Evolutionary conservation across 306 rosid species (phyloP).

Genomic region (Citrullus mucosospermus): DNA sequence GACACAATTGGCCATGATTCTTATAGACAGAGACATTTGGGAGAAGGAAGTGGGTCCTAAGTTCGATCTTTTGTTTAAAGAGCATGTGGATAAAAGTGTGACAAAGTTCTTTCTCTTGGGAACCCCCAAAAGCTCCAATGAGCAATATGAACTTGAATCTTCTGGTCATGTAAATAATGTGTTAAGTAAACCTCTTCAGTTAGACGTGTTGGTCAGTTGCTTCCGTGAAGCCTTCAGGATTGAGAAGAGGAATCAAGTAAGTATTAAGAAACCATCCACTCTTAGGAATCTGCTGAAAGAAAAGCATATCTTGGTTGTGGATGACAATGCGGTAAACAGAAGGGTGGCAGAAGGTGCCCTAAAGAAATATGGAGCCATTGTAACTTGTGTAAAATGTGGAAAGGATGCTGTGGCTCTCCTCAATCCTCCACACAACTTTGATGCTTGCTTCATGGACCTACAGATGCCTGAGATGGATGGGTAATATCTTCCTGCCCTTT

Average conservation of each 20-base stretch:
- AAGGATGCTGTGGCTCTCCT: constrained; percentile 54
- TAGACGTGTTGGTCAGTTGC: constrained; percentile 34
- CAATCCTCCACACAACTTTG: constrained; percentile 66
- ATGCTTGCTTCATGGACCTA: constrained; percentile 99
- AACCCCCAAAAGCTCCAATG: constrained; percentile 22
- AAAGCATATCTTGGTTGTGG: constrained; percentile 76
- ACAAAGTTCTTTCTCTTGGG: constrained; percentile 61
- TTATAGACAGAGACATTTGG: constrained; percentile 74
- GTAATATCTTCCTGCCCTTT: constrained; percentile 24
- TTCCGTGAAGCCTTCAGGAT: constrained; percentile 56
- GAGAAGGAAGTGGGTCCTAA: constrained; percentile 38
- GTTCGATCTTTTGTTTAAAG: constrained; percentile 29
- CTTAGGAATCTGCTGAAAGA: constrained; percentile 44
- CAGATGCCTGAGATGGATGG: constrained; percentile 99
- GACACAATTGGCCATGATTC: constrained; percentile 16
- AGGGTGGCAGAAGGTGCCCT: constrained; percentile 87
- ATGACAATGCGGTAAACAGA: constrained; percentile 77
- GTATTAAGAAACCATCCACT: constrained; percentile 30
- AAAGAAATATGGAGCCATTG: constrained; percentile 66
- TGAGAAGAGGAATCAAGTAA: constrained; percentile 32
- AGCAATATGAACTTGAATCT: constrained; percentile 41
- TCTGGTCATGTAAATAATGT: constrained; percentile 48
- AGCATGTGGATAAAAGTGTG: constrained; percentile 10
- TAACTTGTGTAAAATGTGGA: constrained; percentile 70
- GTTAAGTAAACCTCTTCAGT: constrained; percentile 65